phyloP scores from a whole-genome alignment of 2,329 filamentous ascomycete species.

The Arthrinium phaeospermum region DNA sequence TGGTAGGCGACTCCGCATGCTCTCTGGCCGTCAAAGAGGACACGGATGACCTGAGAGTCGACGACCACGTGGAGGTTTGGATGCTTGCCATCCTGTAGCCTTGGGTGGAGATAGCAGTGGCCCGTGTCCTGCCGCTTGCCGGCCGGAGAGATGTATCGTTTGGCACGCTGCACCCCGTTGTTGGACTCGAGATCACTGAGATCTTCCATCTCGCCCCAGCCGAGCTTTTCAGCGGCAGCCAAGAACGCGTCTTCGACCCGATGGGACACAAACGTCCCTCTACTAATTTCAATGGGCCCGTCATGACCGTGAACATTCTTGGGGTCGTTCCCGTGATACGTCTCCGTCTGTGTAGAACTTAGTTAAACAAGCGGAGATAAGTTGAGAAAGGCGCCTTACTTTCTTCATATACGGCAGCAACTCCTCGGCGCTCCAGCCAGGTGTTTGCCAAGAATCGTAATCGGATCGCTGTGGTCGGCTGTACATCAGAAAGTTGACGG shows the following conservation, averaged over 20 bases:
- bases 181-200: constrained; percentile 51
- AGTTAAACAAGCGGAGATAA: background rate
- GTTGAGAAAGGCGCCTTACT: constrained; percentile 27
- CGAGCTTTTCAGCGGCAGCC: constrained; percentile 49
- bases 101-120: constrained; percentile 35
- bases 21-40: constrained; percentile 55
- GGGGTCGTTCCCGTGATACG: constrained; percentile 42
- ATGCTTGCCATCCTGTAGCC: constrained; percentile 35
- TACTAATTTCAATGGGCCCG: constrained; percentile 55
- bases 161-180: constrained; percentile 39
- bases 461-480: constrained; percentile 41
- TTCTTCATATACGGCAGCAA: constrained; percentile 60
- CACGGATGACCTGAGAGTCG: constrained; percentile 44
- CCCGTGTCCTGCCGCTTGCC: constrained; percentile 37
- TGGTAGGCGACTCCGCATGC: constrained; percentile 56
- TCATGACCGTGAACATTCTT: constrained; percentile 50
- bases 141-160: constrained; percentile 33
- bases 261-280: constrained; percentile 48
- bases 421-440: constrained; percentile 38
- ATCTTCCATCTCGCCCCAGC: constrained; percentile 55
- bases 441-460: constrained; percentile 37
- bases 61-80: constrained; percentile 40
- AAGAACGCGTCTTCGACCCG: constrained; percentile 51
- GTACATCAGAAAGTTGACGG: constrained; percentile 56
- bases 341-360: constrained; percentile 34